Percentiles rank a stretch among this genome's conserved stretches.
These are phyloP conservation scores for Rhexocercosporidium sp. DNA, from an alignment of 2,329 filamentous ascomycete genomes.

Conservation along the genomic window DNA sequence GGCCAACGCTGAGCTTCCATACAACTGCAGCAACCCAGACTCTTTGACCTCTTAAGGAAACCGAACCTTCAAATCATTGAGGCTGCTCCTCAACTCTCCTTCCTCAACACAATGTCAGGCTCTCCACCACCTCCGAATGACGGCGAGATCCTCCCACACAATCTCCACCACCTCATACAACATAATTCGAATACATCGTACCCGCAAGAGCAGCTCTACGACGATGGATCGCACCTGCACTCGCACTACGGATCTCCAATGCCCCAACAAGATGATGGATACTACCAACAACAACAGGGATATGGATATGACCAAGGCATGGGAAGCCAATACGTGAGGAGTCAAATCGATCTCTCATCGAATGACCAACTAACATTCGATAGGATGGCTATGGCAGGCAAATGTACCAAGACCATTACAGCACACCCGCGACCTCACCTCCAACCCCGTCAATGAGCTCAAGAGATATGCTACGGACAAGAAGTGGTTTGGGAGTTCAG, in stretches of 20 bases:
- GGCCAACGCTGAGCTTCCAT: background rate
- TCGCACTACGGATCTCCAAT: conserved; percentile 38
- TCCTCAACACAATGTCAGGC: conserved; percentile 31
- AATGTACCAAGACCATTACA: conserved; percentile 48
- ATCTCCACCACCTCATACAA: conserved; percentile 50
- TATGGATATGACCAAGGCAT: conserved; percentile 37
- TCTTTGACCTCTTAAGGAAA: conserved; percentile 4
- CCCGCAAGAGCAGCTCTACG: conserved; percentile 36
- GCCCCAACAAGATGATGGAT: conserved; percentile 29
- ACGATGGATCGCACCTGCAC: conserved; percentile 34
- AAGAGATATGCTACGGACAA: conserved; percentile 37
- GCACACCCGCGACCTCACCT: conserved; percentile 58
- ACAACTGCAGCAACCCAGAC: conserved; percentile 10
- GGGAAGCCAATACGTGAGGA: conserved; percentile 39
- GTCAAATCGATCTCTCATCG: background rate
- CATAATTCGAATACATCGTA: conserved; percentile 47
- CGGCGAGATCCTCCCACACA: conserved; percentile 47
- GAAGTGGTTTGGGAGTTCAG: conserved; percentile 37
- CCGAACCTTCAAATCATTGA: conserved; percentile 7
- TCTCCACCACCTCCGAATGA: conserved; percentile 48
- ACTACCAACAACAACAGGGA: conserved; percentile 33
- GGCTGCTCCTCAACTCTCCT: background rate
- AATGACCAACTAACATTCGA: conserved; percentile 24
- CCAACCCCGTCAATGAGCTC: conserved; percentile 49
- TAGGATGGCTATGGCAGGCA: conserved; percentile 32